A percentile compares a stretch with the other conserved stretches of the same genome.
phyloP scores from a whole-genome alignment of 305 asterid genomes.

The Ajuga reptans region DNA sequence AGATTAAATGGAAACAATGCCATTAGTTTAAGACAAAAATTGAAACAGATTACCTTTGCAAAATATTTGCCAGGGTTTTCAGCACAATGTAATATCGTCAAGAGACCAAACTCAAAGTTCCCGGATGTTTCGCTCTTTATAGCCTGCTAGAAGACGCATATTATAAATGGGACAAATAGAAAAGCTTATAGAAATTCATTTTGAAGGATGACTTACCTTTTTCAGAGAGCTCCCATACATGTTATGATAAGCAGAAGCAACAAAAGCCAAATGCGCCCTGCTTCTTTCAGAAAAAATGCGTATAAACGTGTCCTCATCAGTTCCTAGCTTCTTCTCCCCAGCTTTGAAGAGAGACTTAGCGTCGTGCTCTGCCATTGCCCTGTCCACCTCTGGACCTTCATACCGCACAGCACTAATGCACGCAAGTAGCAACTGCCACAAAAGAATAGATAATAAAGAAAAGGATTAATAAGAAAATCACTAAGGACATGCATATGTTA shows the following conservation, averaged over 20 bases:
- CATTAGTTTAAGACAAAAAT: not conserved
- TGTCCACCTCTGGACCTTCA: conserved; percentile 88
- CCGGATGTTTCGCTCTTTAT: conserved; percentile 80
- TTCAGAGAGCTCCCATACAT: conserved; percentile 58
- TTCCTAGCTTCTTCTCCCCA: conserved; percentile 85
- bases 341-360: conserved; percentile 84
- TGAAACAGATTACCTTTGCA: conserved; percentile 53
- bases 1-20: not conserved
- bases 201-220: conserved; percentile 42
- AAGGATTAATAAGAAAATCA: not conserved
- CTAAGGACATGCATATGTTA: not conserved
- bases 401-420: conserved; percentile 44
- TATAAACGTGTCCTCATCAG: conserved; percentile 75
- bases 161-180: not conserved
- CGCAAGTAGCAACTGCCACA: conserved; percentile 68
- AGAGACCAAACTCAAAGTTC: conserved; percentile 58
- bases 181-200: not conserved
- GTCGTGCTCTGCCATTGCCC: conserved; percentile 57
- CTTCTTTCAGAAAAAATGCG: conserved; percentile 69
- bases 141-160: conserved; percentile 44
- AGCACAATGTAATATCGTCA: conserved; percentile 65
- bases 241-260: conserved; percentile 55
- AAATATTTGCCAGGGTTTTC: conserved; percentile 67
- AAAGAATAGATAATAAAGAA: not conserved
- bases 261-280: conserved; percentile 63